Conservation (phyloP, 345 rosid genomes). For the Lagerstroemia speciosa region DNA sequence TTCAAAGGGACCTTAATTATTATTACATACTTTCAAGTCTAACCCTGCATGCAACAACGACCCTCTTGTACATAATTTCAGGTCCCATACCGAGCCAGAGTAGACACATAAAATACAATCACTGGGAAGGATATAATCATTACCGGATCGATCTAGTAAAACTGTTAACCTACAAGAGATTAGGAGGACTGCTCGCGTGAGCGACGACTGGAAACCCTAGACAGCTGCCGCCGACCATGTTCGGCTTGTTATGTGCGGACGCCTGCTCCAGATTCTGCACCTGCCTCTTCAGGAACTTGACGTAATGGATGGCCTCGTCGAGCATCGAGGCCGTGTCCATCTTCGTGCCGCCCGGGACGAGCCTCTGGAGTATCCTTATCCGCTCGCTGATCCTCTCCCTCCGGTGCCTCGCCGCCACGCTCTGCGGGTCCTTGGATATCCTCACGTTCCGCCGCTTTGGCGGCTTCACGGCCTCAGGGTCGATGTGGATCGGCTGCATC, state of each 20-base stretch:
- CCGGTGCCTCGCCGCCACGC: constrained; percentile 84
- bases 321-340: constrained; percentile 97
- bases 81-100: neutral
- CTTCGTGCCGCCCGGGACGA: constrained; percentile 89
- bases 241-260: constrained; percentile 21
- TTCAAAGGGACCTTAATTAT: neutral
- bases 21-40: neutral
- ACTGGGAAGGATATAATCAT: neutral
- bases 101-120: neutral
- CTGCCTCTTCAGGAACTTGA: constrained; percentile 79
- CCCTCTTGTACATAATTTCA: neutral
- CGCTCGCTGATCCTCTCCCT: constrained; percentile 83
- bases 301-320: constrained; percentile 89
- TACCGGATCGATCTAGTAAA: neutral
- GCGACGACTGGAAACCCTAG: constrained; percentile 1
- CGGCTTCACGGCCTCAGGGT: constrained; percentile 77
- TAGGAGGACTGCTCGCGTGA: neutral
- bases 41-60: neutral
- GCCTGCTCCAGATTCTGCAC: constrained; percentile 70
- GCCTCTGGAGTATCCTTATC: constrained; percentile 81
- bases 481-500: constrained; percentile 83
- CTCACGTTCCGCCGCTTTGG: constrained; percentile 80
- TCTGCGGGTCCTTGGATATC: constrained; percentile 93
- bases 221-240: neutral
- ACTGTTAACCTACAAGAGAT: neutral